phyloP scores from a whole-genome alignment of 805 yeast genomes.

The Zygoascus bituminiphila region DNA sequence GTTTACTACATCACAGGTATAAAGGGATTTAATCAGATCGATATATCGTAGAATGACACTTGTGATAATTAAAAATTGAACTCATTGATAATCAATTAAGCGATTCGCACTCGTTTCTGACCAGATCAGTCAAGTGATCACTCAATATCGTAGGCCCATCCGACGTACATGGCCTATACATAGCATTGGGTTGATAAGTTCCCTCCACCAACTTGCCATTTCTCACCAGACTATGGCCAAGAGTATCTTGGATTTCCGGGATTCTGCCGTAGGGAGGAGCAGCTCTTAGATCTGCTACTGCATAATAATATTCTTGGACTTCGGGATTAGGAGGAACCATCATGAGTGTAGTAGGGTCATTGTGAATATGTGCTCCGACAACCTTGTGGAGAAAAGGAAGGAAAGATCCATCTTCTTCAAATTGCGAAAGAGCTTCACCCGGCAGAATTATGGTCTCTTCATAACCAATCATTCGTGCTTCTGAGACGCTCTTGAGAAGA shows the following conservation, averaged over 20 bases:
- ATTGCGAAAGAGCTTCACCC: constrained; percentile 2
- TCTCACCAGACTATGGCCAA: constrained; percentile 62
- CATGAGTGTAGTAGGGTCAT: constrained; percentile 22
- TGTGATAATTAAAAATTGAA: no score
- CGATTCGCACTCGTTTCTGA: constrained; percentile 29
- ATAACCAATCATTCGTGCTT: constrained; percentile 3
- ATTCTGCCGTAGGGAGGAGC: constrained; percentile 57
- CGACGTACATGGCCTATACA: constrained; percentile 46
- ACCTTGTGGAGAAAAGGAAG: constrained; percentile 17
- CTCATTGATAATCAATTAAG: not conserved
- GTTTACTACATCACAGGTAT: no score
- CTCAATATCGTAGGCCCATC: constrained; percentile 47
- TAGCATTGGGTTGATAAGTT: constrained; percentile 48
- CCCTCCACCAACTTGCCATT: constrained; percentile 46
- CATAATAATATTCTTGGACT: constrained; percentile 49
- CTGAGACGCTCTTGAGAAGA: not conserved
- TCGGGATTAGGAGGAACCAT: constrained; percentile 28
- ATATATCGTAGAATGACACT: no score
- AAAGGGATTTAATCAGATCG: no score
- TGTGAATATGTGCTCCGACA: constrained; percentile 22
- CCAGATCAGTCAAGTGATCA: constrained; percentile 40
- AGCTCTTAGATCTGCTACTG: constrained; percentile 61
- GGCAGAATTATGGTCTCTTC: not conserved
- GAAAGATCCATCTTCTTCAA: constrained; percentile 18
- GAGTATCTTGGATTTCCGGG: constrained; percentile 62